phyloP scores from a whole-genome alignment of 805 yeast genomes.

The Lipomyces starkeyi region DNA sequence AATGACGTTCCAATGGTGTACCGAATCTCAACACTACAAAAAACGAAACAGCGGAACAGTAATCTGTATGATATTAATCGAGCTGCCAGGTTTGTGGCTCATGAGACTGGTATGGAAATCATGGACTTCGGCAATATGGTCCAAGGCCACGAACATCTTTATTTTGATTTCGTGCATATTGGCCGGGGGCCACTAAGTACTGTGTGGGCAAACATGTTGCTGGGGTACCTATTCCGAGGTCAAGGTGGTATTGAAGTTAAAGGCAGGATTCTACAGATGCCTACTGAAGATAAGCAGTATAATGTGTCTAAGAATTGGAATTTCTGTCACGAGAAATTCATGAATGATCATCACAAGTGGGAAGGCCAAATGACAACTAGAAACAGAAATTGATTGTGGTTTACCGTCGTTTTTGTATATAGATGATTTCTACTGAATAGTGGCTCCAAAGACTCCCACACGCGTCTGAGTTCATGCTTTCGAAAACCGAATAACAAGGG shows the following conservation, averaged over 20 bases:
- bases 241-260: slow-evolving; percentile 14
- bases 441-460: neutral
- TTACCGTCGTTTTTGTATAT: neutral
- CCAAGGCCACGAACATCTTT: slow-evolving; percentile 1
- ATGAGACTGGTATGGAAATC: slow-evolving; percentile 11
- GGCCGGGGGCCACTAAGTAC: slow-evolving; percentile 3
- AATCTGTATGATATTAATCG: slow-evolving; percentile 6
- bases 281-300: neutral
- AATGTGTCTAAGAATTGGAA: neutral
- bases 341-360: slow-evolving; percentile 1
- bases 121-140: slow-evolving; percentile 12
- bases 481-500: too few relatives aligned
- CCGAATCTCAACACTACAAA: neutral
- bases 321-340: slow-evolving; percentile 1
- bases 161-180: slow-evolving; percentile 10
- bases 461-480: too few relatives aligned
- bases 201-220: slow-evolving; percentile 16
- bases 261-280: slow-evolving; percentile 9
- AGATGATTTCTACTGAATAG: neutral
- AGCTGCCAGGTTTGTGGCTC: slow-evolving; percentile 15
- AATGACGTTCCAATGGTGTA: slow-evolving; percentile 20
- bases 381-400: neutral
- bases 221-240: slow-evolving; percentile 12
- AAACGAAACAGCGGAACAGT: too few relatives aligned
- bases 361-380: neutral